Base-by-base conservation (phyloP, 2,329 filamentous ascomycete species). In the Tolypocladium paradoxum region DNA sequence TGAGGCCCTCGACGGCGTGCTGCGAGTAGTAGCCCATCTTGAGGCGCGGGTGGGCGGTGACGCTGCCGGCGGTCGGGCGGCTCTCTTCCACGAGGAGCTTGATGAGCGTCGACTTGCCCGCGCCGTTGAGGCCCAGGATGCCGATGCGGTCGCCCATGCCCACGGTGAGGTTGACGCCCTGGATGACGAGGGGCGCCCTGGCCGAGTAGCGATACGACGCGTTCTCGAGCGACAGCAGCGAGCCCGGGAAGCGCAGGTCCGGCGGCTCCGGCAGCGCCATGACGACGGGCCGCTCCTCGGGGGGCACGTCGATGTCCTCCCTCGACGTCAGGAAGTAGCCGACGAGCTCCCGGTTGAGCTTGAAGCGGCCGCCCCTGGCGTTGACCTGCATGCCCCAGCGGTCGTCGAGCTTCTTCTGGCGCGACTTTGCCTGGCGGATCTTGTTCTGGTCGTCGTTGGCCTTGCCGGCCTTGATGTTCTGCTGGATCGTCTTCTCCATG, bases 351-450 rank as follows among this genome's bases (percentile, higher is more conserved):
- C 87, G 75, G 62, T 88, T 93, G 35, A 93, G 75, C 69, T 92
- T 92, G 75, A 95, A 95, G 2, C 87, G 75, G 6, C 81, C 81
- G 1, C 90, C 90, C 50, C 78, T 84, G 7, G 82, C 80, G 57
- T 74, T 86, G 40, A 89, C 84, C 62, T 91, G 78, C 60, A 95
- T 68, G 0, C 89, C 90, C 82, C 84, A 87, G 6, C 88, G 76
- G 53, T 93, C 85, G 53, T 95, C 88, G 1, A 95, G 76, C 65
- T 90, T 91, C 73, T 90, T 92, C 70, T 91, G 87, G 1, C 88
- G 77, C 5, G 85, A 88, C 57, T 90, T 91, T 4, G 88, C 89
- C 72, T 91, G 87, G n/a, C 87, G 83, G 3, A 95, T 75, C 65
- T 90, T 91, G 64, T 92, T 92, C 60, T 90, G 85, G 62, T 95